Conservation (phyloP, 345 rosid species). For the Carallia brachiata region DNA sequence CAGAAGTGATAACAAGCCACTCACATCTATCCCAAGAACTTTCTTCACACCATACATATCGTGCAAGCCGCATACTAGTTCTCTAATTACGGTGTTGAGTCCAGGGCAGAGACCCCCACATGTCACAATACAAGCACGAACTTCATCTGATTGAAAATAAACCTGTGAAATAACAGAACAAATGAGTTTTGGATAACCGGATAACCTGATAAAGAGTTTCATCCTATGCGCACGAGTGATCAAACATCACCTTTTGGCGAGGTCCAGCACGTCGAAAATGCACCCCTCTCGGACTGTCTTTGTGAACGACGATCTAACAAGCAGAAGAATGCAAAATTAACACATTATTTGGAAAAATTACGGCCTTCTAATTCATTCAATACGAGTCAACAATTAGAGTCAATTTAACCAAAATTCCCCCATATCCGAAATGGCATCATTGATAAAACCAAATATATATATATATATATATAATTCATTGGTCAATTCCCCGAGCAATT, state of each 20-base stretch:
- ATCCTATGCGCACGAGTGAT: neutral
- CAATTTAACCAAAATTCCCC: too few species aligned
- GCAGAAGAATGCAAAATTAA: neutral
- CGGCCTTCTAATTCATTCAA: neutral
- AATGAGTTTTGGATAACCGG: neutral
- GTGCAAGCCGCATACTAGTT: conserved; percentile 66
- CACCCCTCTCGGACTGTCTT: conserved; percentile 69
- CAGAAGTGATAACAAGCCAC: conserved; percentile 9
- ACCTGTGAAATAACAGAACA: conserved; percentile 35
- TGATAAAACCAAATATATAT: neutral
- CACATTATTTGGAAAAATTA: neutral
- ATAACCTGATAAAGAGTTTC: neutral
- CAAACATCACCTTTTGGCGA: conserved; percentile 65
- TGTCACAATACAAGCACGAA: conserved; percentile 76
- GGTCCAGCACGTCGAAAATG: conserved; percentile 95
- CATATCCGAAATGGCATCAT: too few species aligned
- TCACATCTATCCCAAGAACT: conserved; percentile 74
- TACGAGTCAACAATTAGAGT: too few species aligned
- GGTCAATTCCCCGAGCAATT: neutral
- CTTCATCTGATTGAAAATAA: conserved; percentile 75
- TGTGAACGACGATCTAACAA: conserved; percentile 66
- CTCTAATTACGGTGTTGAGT: conserved; percentile 79
- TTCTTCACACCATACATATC: conserved; percentile 78
- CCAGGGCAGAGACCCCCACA: conserved; percentile 93
- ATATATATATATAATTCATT: neutral